Conservation (phyloP, 1,284 basidiomycete species). For the Anthracocystis setariae region DNA sequence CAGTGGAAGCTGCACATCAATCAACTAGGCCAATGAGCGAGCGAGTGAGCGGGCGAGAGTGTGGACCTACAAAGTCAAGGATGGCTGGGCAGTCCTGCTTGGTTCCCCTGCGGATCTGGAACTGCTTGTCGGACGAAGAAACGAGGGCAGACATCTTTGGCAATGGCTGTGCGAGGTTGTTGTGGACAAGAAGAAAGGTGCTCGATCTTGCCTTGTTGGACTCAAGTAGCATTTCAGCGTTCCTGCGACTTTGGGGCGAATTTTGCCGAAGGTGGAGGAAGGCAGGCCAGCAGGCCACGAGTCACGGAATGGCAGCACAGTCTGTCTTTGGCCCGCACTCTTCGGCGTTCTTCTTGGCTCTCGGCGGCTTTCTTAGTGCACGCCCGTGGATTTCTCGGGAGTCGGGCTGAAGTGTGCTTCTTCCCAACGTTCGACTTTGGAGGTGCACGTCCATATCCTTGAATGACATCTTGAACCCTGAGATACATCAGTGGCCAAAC, state of each 20-base stretch:
- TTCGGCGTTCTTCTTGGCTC: background rate
- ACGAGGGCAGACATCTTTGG: constrained; percentile 22
- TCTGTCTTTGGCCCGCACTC: too few species aligned
- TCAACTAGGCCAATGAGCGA: background rate
- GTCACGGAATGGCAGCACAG: background rate
- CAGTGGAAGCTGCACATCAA: background rate
- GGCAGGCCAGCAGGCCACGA: constrained; percentile 12
- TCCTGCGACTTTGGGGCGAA: constrained; percentile 3
- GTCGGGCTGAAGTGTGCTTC: constrained; percentile 1
- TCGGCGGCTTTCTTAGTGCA: constrained; percentile 16
- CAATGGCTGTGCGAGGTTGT: too few species aligned
- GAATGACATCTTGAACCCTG: constrained; percentile 3
- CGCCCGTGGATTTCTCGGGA: constrained; percentile 7
- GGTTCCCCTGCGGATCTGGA: constrained; percentile 47
- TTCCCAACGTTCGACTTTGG: background rate
- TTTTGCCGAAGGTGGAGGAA: constrained; percentile 8
- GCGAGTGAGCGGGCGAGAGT: background rate
- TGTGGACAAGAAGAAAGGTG: background rate
- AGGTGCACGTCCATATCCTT: constrained; percentile 5
- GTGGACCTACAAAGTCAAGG: constrained; percentile 46
- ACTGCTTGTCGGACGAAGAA: constrained; percentile 34
- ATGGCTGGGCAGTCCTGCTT: constrained; percentile 53
- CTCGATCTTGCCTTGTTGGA: background rate
- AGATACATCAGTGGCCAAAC: too few species aligned
- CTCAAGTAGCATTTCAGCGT: background rate